A percentile compares a stretch with the other conserved stretches of the same genome.
Evolutionary conservation across 768 basidiomycete genomes (phyloP).

Genomic region (Boletus reticulatus): DNA sequence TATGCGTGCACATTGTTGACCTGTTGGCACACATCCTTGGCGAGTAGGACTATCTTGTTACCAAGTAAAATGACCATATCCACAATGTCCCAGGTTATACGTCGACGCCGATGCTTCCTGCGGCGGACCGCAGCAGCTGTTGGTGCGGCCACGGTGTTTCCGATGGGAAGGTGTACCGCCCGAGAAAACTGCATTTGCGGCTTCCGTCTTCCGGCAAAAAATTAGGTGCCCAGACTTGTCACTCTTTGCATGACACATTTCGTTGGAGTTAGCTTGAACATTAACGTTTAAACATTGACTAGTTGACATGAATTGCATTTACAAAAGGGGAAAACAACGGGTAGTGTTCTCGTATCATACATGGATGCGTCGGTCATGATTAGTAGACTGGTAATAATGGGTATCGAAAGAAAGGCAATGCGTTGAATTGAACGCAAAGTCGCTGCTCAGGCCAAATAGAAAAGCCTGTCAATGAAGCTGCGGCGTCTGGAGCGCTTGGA

Average conservation of each 20-base stretch:
- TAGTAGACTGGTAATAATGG: not conserved
- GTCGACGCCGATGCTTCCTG: no score
- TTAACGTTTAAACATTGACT: no score
- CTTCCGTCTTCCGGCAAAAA: not conserved
- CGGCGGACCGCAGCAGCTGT: no score
- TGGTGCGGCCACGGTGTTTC: not conserved
- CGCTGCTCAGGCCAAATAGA: slow-evolving; percentile 3
- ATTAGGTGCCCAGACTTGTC: not conserved
- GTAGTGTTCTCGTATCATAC: slow-evolving; percentile 12
- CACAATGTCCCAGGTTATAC: no score
- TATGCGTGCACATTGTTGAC: no score
- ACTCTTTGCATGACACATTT: not conserved
- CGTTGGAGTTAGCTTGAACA: not conserved
- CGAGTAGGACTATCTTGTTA: no score
- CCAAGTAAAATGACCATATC: no score
- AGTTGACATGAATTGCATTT: not conserved
- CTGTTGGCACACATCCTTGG: no score
- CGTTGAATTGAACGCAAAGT: not conserved
- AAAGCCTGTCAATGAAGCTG: slow-evolving; percentile 5
- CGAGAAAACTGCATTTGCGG: no score
- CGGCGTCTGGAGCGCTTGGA: slow-evolving; percentile 7
- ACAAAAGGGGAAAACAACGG: not conserved
- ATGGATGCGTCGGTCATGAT: slow-evolving; percentile 2
- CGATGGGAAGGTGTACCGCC: not conserved
- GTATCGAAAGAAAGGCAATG: not conserved